Conservation (phyloP, 2,329 filamentous ascomycete genomes). For the Helminthosporium solani region DNA sequence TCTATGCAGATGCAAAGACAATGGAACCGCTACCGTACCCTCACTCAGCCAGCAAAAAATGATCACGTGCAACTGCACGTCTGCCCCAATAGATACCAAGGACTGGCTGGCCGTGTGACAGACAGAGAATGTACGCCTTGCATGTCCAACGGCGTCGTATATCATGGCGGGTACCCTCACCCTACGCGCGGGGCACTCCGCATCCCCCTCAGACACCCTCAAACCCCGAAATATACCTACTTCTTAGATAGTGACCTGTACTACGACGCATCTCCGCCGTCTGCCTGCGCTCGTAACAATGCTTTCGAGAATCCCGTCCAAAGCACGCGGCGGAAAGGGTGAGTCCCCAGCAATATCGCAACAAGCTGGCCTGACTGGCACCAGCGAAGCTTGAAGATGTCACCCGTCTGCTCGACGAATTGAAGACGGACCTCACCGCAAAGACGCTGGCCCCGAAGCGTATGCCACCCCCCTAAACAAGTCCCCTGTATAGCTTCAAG, state of each 20-base stretch:
- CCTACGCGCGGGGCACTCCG: neutral
- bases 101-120: too few relatives aligned
- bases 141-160: too few relatives aligned
- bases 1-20: too few relatives aligned
- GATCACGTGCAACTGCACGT: too few relatives aligned
- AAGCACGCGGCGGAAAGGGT: conserved; percentile 24
- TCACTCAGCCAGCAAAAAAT: too few relatives aligned
- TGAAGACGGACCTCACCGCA: conserved; percentile 64
- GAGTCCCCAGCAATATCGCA: neutral
- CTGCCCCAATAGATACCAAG: too few relatives aligned
- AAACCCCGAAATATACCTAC: neutral
- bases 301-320: conserved; percentile 14
- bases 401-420: conserved; percentile 60
- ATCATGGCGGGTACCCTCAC: too few relatives aligned
- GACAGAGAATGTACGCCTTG: too few relatives aligned
- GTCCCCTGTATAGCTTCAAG: neutral
- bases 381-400: conserved; percentile 70
- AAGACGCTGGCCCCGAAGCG: conserved; percentile 60
- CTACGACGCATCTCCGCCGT: neutral
- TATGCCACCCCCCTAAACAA: conserved; percentile 43
- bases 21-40: too few relatives aligned
- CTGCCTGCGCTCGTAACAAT: conserved; percentile 8
- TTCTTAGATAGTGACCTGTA: neutral
- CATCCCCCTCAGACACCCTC: neutral
- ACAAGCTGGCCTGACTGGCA: neutral